Percentiles rank a stretch among this genome's conserved stretches.
phyloP scores from a whole-genome alignment of 75 land plant genomes.

The Pseudotsuga menziesii region DNA sequence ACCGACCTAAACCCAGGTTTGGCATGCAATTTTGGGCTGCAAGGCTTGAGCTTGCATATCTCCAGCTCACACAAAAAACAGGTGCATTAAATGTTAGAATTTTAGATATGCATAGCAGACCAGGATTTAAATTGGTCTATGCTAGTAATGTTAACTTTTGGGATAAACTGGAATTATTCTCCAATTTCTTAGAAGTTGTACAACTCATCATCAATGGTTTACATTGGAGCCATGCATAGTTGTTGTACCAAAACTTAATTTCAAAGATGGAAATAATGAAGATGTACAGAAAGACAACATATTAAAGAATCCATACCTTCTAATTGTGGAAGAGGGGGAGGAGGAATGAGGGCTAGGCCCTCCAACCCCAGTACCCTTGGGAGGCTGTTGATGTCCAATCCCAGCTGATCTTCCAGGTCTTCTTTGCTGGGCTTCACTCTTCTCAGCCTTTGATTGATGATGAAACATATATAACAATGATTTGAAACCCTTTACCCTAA shows the following conservation, averaged over 20 bases:
- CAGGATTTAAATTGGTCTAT: no score
- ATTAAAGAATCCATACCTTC: neutral
- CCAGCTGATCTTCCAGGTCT: slow-evolving; percentile 38
- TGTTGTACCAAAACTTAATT: neutral
- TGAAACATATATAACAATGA: slow-evolving; percentile 70
- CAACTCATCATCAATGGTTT: no score
- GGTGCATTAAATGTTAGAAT: no score
- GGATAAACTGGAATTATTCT: no score
- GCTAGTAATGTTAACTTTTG: no score
- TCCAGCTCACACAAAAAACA: no score
- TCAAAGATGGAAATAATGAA: neutral
- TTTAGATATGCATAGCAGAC: no score
- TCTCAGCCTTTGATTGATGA: slow-evolving; percentile 75
- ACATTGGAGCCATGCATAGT: no score
- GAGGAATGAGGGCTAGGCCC: slow-evolving; percentile 29
- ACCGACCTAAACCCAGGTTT: no score
- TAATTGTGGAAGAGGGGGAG: neutral
- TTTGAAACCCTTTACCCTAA: slow-evolving; percentile 10
- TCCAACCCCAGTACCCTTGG: slow-evolving; percentile 28
- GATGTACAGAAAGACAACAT: neutral
- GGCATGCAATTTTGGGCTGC: no score
- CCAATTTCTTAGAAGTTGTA: no score
- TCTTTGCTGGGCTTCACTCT: slow-evolving; percentile 46
- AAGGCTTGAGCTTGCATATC: no score
- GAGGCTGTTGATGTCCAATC: slow-evolving; percentile 28